Base-by-base conservation (phyloP, 352 stramenopile genomes). In the Phytophthora tubulina region DNA sequence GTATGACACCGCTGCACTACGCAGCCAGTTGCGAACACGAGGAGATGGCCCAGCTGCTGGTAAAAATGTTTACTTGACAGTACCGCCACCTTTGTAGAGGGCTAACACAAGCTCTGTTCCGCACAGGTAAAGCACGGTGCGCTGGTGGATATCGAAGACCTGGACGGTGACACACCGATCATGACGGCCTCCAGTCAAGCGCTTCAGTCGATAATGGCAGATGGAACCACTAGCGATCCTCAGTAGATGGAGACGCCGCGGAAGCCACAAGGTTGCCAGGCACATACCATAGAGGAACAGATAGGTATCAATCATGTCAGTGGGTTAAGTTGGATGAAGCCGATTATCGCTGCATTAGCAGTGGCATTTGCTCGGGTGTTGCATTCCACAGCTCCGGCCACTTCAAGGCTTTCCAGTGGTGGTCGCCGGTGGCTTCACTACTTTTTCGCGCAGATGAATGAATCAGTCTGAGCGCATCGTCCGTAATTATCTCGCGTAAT, bases 1-100 rank as follows among this genome's bases (percentile, higher is more conserved):
- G 87, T n/a, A 94, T 94, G 87, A 94, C 87, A 8, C 80, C 85
- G 36, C 70, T 94, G 42, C 87, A 94, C 53, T 94, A 94, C 57
- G 87, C 87, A 17, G 83, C 89, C 6, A 91, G 75, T 63, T 93
- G 87, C 65, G 87, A 93, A 44, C 73, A 91, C 64, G 78, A 92
- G 17, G 80, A 78, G n/a, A 80, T 94, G 64, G 81, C 78, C 2
- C 71, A 86, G 54, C 52, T 94, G 17, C 76, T 94, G 56, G 81
- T 92, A 76, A 50, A 72, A 63, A 35, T 61, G 35, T 56, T 62
- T 67, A 70, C 59, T 54, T 62, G 36, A 54, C 53, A 69, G 15
- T 63, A 59, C 59, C 35, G 0, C 10, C 31, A 62, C 31, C 9
- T 49, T 50, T 45, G 57, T 54, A 30, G 27, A 42, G 50, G 21